Conservation (phyloP, 345 rosid genomes). For the Arabis hirsuta region DNA sequence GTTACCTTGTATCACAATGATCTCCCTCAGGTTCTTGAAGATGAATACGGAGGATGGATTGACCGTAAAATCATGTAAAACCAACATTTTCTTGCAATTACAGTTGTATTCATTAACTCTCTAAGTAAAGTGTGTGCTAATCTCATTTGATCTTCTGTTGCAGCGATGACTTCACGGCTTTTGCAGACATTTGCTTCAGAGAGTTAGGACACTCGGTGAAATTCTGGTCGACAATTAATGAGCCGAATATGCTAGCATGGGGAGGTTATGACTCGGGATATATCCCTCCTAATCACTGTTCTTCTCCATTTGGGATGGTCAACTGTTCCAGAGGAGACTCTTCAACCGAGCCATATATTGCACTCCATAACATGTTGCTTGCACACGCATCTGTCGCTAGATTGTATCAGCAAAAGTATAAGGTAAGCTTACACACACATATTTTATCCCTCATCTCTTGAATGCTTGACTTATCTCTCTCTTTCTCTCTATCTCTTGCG, state of each 20-base stretch:
- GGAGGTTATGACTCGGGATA: conserved; percentile 46
- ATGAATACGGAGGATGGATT: conserved; percentile 76
- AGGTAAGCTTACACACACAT: conserved; percentile 44
- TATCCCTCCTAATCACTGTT: conserved; percentile 50
- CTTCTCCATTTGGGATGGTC: conserved; percentile 40
- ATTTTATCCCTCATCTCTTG: not conserved
- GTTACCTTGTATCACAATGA: conserved; percentile 56
- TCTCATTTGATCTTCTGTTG: conserved; percentile 23
- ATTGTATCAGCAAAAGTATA: conserved; percentile 58
- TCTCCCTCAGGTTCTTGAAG: conserved; percentile 72
- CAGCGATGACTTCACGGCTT: conserved; percentile 75
- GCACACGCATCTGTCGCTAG: conserved; percentile 65
- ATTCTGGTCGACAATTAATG: conserved; percentile 69
- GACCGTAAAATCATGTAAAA: conserved; percentile 56
- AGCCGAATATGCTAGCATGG: conserved; percentile 55
- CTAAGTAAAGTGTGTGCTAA: conserved; percentile 2
- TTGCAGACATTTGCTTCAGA: conserved; percentile 69
- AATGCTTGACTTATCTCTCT: not conserved
- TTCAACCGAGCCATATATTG: conserved; percentile 68
- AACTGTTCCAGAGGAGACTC: conserved; percentile 58
- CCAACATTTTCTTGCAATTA: not conserved
- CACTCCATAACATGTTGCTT: conserved; percentile 59
- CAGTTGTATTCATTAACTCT: not conserved
- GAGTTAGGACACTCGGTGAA: conserved; percentile 67
- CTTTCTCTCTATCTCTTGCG: not conserved